Evolutionary conservation across 805 yeast species (phyloP).

Genomic region (Yamadazyma kitorensis): DNA sequence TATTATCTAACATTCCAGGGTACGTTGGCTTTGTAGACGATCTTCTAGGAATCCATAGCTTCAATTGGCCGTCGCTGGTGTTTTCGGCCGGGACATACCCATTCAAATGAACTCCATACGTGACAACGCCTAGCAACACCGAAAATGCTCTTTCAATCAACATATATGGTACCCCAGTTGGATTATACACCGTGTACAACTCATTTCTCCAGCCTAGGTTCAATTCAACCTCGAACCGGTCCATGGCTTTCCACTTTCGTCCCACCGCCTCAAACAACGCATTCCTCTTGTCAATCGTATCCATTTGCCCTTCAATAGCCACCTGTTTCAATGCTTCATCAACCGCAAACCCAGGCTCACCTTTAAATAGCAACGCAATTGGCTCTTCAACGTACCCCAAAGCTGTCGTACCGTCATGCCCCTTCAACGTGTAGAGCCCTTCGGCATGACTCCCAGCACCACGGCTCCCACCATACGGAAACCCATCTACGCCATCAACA

Average conservation of each 20-base stretch:
- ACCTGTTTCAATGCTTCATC: constrained; percentile 25
- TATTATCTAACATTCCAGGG: constrained; percentile 89
- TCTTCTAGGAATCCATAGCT: constrained; percentile 84
- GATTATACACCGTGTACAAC: constrained; percentile 66
- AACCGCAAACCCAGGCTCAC: constrained; percentile 16
- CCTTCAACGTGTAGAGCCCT: constrained; percentile 20
- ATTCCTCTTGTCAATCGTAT: constrained; percentile 42
- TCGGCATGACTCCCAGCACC: constrained; percentile 6
- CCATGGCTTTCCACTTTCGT: constrained; percentile 29
- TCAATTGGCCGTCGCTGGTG: constrained; percentile 38
- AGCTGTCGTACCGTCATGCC: constrained; percentile 26
- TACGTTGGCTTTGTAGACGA: constrained; percentile 77
- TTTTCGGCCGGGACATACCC: constrained; percentile 61
- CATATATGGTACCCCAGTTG: constrained; percentile 55
- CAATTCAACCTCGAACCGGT: constrained; percentile 26
- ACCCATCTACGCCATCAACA: constrained; percentile 30
- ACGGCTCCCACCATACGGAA: constrained; percentile 25
- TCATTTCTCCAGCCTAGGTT: constrained; percentile 83
- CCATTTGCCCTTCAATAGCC: constrained; percentile 21
- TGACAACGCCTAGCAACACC: constrained; percentile 77
- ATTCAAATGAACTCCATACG: constrained; percentile 86
- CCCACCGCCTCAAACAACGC: constrained; percentile 44
- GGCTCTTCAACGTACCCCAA: constrained; percentile 29
- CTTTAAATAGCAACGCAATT: constrained; percentile 21
- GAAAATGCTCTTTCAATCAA: constrained; percentile 78